phyloP scores from a whole-genome alignment of 345 rosid species.

The Jatropha curcas region DNA sequence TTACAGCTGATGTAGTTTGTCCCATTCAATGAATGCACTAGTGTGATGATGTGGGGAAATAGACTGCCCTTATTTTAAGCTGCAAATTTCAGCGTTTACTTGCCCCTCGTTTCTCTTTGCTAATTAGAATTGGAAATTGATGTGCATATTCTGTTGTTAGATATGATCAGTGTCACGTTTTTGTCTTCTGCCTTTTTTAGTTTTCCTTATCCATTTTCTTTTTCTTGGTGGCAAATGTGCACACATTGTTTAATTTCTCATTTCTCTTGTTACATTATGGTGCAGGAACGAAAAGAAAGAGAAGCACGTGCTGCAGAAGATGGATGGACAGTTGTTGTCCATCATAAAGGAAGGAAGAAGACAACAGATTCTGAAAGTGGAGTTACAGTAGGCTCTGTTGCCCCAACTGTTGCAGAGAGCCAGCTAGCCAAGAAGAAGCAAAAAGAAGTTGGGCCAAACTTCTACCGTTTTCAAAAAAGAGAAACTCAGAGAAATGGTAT shows the following conservation, averaged over 20 bases:
- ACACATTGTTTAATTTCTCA: constrained; percentile 11
- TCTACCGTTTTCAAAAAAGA: constrained; percentile 89
- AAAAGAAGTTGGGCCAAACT: constrained; percentile 67
- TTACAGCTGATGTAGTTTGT: background rate
- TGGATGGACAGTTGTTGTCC: constrained; percentile 95
- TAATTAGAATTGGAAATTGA: background rate
- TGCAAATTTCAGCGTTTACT: background rate
- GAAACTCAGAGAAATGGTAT: constrained; percentile 87
- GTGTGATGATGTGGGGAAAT: background rate
- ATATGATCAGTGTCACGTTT: background rate
- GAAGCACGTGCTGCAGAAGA: constrained; percentile 90
- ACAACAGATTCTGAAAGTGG: constrained; percentile 79
- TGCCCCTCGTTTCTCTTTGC: background rate
- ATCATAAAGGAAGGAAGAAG: constrained; percentile 95
- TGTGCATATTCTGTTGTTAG: background rate
- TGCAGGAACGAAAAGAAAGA: constrained; percentile 72
- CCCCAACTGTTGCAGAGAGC: constrained; percentile 65
- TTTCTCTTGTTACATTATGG: constrained; percentile 11
- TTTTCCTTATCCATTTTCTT: background rate
- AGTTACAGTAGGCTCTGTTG: constrained; percentile 73
- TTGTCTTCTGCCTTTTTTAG: background rate
- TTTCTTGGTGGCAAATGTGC: background rate
- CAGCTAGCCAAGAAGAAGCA: constrained; percentile 68
- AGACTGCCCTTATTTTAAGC: background rate
- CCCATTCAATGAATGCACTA: background rate